Conservation (phyloP, 768 basidiomycete species). For the Termitomyces sp. region DNA sequence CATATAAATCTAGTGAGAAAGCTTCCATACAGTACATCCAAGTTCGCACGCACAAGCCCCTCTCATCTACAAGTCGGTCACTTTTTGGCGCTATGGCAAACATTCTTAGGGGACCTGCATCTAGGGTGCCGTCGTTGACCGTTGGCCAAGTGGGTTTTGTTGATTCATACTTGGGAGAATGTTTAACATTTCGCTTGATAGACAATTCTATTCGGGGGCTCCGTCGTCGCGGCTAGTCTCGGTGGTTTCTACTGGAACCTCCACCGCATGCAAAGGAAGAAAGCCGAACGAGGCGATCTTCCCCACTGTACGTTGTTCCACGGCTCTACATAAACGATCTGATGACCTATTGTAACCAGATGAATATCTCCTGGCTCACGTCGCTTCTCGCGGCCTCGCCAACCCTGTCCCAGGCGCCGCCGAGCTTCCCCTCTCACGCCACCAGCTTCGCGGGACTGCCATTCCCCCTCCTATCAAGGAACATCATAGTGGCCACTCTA, state of each 20-base stretch:
- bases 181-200: neutral
- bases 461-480: constrained; percentile 22
- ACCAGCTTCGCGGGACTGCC: constrained; percentile 16
- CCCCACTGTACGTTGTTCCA: constrained; percentile 27
- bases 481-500: constrained; percentile 27
- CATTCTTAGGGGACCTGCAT: neutral
- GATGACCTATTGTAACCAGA: constrained; percentile 18
- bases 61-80: neutral
- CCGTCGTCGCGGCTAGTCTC: constrained; percentile 26
- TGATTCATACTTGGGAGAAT: neutral
- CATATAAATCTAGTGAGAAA: constrained; percentile 5
- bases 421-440: constrained; percentile 14
- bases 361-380: constrained; percentile 31
- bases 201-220: constrained; percentile 29
- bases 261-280: constrained; percentile 25
- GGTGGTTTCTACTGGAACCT: constrained; percentile 31
- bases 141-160: constrained; percentile 11
- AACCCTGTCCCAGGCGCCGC: constrained; percentile 14
- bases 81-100: neutral
- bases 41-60: neutral
- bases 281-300: constrained; percentile 25
- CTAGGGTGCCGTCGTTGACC: neutral
- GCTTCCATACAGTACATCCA: neutral
- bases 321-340: neutral
- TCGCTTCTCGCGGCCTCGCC: constrained; percentile 9